phyloP scores from a whole-genome alignment of 2,329 filamentous ascomycete genomes.

The Penicillium capsulatum region DNA sequence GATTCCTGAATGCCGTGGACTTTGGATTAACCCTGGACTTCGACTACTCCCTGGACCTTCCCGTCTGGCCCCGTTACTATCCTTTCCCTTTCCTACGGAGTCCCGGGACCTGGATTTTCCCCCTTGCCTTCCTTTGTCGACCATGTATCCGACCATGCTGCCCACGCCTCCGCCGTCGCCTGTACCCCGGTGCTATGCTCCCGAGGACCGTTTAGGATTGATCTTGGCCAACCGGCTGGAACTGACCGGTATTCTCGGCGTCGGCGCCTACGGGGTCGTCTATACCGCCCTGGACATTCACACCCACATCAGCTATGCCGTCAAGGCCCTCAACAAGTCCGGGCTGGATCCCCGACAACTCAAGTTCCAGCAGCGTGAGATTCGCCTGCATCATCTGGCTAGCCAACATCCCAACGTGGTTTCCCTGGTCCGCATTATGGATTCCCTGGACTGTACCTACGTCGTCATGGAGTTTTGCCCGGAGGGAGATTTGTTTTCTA shows the following conservation, averaged over 20 bases:
- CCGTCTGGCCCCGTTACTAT: constrained; percentile 2
- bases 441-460: constrained; percentile 86
- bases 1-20: no score
- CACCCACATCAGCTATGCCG: constrained; percentile 78
- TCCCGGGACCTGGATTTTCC: constrained; percentile 6
- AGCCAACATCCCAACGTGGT: constrained; percentile 91
- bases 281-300: constrained; percentile 83
- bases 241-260: constrained; percentile 79
- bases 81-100: constrained; percentile 1
- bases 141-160: constrained; percentile 45
- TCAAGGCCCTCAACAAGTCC: constrained; percentile 93
- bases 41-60: no score
- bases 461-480: constrained; percentile 96
- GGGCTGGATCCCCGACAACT: constrained; percentile 84
- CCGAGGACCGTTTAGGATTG: constrained; percentile 81
- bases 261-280: constrained; percentile 94
- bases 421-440: constrained; percentile 88
- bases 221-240: constrained; percentile 78
- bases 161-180: constrained; percentile 46
- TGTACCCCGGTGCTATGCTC: constrained; percentile 53
- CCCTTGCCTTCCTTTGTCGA: constrained; percentile 10
- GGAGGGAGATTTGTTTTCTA: constrained; percentile 93
- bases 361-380: constrained; percentile 89
- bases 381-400: constrained; percentile 82
- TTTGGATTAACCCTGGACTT: no score